Base-by-base conservation (phyloP, 805 yeast species). In the Ogataea dorogensis region DNA sequence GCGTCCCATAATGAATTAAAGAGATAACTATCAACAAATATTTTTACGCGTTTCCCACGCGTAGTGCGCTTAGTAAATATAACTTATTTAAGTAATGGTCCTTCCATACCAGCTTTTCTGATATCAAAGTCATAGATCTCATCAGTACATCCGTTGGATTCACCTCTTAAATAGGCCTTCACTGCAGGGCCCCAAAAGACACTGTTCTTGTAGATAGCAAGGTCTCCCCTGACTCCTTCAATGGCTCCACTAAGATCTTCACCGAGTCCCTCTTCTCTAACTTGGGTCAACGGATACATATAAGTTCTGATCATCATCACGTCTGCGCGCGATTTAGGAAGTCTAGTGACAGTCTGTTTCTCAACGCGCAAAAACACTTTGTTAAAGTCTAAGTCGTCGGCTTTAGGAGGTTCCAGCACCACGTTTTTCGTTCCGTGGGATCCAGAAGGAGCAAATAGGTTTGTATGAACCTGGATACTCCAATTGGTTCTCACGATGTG, bases 131-230 rank as follows among this genome's bases (percentile, higher is more conserved):
- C 41, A 16, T 46, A 51, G 2, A 51, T 26, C 20, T 50, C 50
- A 13, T 49, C 51, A 1, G 59, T 56, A 4, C 41, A 21, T 5
- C 73, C 73, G 31, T 63, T 46, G 5, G 64, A 49, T 29, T 67
- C 65, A 2, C 64, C 64, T 21, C 53, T 57, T 43, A 73, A 32
- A 33, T 58, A 73, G 4, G 59, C 46, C 40, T 65, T 64, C 0
- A 77, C 80, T 0, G 89, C 81, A 1, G 74, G 75, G 0, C 88
- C 86, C 88, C 93, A 84, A 44, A 67, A 78, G 2, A 70, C 69
- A 20, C 75, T 68, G 40, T 75, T 68, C 56, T 85, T 85, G 62
- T 85, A 85, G 17, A 63, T 61, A 1, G 78, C 77, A 38, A 83
- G 56, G 17, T 65, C 74, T 3, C 65, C 75, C 7, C 82, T 81